Evolutionary conservation across 2,329 filamentous ascomycete genomes (phyloP).

Genomic region (Pseudogymnoascus sp.): DNA sequence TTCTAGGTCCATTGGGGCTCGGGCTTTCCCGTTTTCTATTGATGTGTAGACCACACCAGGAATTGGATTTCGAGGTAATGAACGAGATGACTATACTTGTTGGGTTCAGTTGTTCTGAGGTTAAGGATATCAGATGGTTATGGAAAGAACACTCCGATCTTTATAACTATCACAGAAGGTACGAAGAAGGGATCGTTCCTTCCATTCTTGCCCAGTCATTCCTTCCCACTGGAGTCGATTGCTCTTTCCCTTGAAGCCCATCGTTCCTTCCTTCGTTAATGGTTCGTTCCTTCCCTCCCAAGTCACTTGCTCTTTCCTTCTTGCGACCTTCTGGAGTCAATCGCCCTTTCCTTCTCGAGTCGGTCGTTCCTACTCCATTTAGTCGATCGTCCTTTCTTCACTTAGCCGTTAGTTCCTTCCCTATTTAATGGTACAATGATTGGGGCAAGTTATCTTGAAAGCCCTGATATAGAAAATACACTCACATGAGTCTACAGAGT

Average conservation of each 20-base stretch:
- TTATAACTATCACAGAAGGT: background rate
- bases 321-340: too few species aligned
- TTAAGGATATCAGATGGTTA: background rate
- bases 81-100: background rate
- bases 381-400: too few species aligned
- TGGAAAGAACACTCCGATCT: background rate
- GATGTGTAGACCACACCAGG: background rate
- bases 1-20: background rate
- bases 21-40: background rate
- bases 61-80: background rate
- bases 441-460: background rate
- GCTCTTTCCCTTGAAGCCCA: too few species aligned
- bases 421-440: background rate
- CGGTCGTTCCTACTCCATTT: too few species aligned
- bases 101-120: background rate
- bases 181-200: background rate
- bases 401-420: too few species aligned
- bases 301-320: too few species aligned
- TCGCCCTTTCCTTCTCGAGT: too few species aligned
- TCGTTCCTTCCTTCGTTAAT: too few species aligned
- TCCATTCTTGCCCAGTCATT: too few species aligned
- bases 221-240: too few species aligned
- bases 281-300: too few species aligned
- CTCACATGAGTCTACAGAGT: background rate
- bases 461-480: too few species aligned